Conservation (phyloP, 179 eudicot genomes). For the Gypsophila paniculata region DNA sequence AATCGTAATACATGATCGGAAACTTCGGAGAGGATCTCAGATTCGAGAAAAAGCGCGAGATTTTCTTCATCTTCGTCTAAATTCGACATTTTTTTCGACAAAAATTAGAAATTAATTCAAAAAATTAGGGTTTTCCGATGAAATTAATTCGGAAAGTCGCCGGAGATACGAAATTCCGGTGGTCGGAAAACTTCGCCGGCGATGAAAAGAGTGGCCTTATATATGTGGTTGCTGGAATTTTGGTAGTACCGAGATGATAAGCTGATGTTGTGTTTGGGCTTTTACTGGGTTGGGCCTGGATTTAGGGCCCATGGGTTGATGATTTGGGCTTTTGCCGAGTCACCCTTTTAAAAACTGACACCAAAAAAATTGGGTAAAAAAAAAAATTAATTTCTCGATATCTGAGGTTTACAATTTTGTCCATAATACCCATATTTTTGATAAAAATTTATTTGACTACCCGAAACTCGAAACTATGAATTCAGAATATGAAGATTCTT, state of each 20-base stretch:
- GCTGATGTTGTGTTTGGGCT: background rate
- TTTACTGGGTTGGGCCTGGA: constrained; percentile 15
- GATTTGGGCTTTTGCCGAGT: no score
- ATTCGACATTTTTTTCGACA: constrained; percentile 23
- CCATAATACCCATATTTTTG: no score
- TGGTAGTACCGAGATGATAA: background rate
- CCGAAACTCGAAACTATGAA: no score
- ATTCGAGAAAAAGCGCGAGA: constrained; percentile 77
- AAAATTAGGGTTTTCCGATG: background rate
- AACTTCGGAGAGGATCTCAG: constrained; percentile 60
- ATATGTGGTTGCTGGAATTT: constrained; percentile 17
- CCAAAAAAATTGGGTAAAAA: no score
- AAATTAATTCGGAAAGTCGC: background rate
- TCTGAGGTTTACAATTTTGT: no score
- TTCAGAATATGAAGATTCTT: no score
- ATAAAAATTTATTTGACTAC: no score
- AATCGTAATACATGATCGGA: constrained; percentile 60
- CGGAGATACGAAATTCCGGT: background rate
- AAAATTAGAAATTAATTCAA: no score
- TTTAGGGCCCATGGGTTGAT: background rate
- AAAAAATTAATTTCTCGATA: no score
- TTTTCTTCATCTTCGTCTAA: constrained; percentile 66
- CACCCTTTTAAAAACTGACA: no score
- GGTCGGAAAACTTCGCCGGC: constrained; percentile 27
- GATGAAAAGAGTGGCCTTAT: constrained; percentile 5